Evolutionary conservation across 176 grass and related monocot species (phyloP).

Genomic region (Saccharum spontaneum): DNA sequence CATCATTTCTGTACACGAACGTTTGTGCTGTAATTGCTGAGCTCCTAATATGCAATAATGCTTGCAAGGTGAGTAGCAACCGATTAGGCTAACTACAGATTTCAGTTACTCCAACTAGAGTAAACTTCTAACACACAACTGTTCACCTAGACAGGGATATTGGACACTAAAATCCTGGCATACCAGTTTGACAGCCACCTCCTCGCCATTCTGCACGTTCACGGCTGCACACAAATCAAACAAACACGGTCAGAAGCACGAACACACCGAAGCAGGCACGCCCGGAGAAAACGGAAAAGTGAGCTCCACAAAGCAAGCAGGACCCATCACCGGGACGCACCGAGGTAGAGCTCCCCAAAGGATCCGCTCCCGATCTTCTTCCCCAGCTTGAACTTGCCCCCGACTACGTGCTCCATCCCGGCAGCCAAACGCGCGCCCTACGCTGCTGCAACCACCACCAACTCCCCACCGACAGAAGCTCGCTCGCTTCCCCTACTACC

Average conservation of each 20-base stretch:
- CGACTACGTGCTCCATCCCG: constrained; percentile 58
- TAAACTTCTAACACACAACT: background rate
- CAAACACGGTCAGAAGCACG: background rate
- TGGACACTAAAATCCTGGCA: background rate
- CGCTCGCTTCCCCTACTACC: background rate
- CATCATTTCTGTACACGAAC: background rate
- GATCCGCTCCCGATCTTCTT: constrained; percentile 82
- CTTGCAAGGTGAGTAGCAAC: background rate
- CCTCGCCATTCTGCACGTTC: constrained; percentile 46
- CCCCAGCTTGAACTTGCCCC: constrained; percentile 79
- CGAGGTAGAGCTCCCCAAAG: constrained; percentile 74
- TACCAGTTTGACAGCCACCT: constrained; percentile 51
- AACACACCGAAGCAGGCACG: background rate
- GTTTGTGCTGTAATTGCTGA: background rate
- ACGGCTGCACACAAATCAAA: constrained; percentile 35
- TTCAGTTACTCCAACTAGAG: background rate
- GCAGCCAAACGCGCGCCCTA: background rate
- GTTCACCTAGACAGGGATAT: background rate
- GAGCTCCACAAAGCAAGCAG: background rate
- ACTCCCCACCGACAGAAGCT: constrained; percentile 28
- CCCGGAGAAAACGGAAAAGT: background rate
- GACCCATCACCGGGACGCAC: constrained; percentile 25
- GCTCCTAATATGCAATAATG: background rate
- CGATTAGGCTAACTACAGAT: background rate
- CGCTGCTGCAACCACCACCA: background rate